A percentile compares a stretch with the other conserved stretches of the same genome.
phyloP scores from a whole-genome alignment of 2,329 filamentous ascomycete species.

The Penicillium occitanis region DNA sequence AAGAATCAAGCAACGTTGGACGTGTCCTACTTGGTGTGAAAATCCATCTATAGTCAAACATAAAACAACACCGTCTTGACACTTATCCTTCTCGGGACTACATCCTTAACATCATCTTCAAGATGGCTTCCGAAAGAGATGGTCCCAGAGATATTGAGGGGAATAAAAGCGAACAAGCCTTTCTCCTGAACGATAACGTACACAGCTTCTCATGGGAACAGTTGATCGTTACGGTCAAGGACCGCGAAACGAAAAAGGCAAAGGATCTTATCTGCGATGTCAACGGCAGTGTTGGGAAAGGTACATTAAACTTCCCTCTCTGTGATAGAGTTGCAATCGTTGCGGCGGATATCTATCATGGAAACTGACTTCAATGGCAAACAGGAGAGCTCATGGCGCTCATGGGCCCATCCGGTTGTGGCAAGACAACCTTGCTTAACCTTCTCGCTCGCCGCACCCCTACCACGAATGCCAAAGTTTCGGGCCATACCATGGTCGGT shows the following conservation, averaged over 20 bases:
- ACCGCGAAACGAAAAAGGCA: constrained; percentile 63
- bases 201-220: constrained; percentile 65
- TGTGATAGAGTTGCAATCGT: neutral
- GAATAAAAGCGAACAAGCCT: constrained; percentile 13
- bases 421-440: constrained; percentile 83
- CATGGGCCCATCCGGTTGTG: constrained; percentile 73
- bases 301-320: constrained; percentile 33
- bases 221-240: constrained; percentile 70
- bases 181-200: constrained; percentile 59
- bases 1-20: neutral
- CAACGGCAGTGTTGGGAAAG: constrained; percentile 64
- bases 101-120: neutral
- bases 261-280: constrained; percentile 64
- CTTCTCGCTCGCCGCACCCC: constrained; percentile 66
- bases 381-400: constrained; percentile 71
- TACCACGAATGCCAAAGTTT: constrained; percentile 54
- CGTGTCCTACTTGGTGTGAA: neutral
- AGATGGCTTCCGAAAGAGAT: neutral
- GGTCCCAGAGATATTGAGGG: neutral
- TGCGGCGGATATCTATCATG: neutral
- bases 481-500: constrained; percentile 63
- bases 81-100: too few relatives aligned
- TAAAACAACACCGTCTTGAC: neutral
- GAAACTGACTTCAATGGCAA: neutral
- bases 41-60: neutral